These are phyloP conservation scores for Erodium trifolium DNA, from an alignment of 441 rosid genomes.

Conservation along the genomic window DNA sequence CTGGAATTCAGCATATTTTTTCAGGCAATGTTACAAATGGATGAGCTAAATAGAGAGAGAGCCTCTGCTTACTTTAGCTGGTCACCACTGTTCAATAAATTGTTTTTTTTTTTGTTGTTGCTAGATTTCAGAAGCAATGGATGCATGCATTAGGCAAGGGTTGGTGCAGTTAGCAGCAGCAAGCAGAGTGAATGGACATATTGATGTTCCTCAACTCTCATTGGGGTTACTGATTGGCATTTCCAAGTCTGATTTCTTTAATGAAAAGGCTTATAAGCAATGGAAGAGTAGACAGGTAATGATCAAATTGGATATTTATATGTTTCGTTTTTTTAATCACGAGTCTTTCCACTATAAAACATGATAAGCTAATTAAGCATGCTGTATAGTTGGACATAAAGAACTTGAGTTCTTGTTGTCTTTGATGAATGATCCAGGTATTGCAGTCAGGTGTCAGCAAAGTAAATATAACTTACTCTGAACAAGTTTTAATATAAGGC, in stretches of 20 bases:
- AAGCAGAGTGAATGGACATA: slow-evolving; percentile 42
- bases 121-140: slow-evolving; percentile 91
- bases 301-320: slow-evolving; percentile 15
- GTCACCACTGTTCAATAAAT: slow-evolving; percentile 10
- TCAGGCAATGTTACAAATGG: background rate
- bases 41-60: background rate
- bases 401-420: slow-evolving; percentile 1
- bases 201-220: slow-evolving; percentile 73
- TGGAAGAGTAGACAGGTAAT: slow-evolving; percentile 94
- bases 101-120: slow-evolving; percentile 16
- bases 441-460: background rate
- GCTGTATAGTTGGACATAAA: background rate
- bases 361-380: slow-evolving; percentile 10
- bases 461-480: background rate
- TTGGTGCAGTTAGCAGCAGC: slow-evolving; percentile 54
- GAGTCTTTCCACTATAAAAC: slow-evolving; percentile 2
- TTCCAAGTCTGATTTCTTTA: slow-evolving; percentile 73
- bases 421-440: slow-evolving; percentile 4
- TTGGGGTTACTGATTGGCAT: slow-evolving; percentile 75
- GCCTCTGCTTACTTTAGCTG: slow-evolving; percentile 6
- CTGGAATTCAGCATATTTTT: background rate
- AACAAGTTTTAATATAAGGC: background rate
- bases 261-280: slow-evolving; percentile 68
- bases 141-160: slow-evolving; percentile 64
- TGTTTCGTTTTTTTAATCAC: slow-evolving; percentile 1